A percentile compares a stretch with the other conserved stretches of the same genome.
phyloP scores from a whole-genome alignment of 2,329 filamentous ascomycete genomes.

The Gaeumannomyces sp. region DNA sequence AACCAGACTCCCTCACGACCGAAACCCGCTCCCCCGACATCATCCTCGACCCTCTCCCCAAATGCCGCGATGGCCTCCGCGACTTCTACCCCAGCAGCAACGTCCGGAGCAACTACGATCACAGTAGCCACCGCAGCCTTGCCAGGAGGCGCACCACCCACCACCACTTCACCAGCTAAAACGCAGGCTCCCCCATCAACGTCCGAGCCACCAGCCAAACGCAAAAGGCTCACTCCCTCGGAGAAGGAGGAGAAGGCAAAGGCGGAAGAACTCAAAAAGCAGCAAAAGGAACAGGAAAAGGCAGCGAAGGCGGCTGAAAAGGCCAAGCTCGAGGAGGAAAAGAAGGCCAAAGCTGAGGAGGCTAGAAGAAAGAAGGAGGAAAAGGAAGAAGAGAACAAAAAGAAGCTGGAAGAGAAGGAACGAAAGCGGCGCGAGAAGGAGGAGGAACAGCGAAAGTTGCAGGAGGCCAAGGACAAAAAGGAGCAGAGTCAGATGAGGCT shows the following conservation, averaged over 20 bases:
- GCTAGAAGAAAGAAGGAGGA: constrained; percentile 32
- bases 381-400: constrained; percentile 34
- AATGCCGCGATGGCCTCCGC: too few relatives aligned
- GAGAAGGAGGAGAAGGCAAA: constrained; percentile 31
- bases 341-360: constrained; percentile 27
- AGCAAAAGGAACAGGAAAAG: constrained; percentile 25
- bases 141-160: neutral
- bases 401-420: constrained; percentile 30
- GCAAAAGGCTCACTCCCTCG: constrained; percentile 36
- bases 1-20: constrained; percentile 23
- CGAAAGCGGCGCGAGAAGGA: constrained; percentile 46
- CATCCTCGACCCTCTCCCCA: neutral
- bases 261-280: constrained; percentile 17
- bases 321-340: constrained; percentile 31
- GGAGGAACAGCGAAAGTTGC: constrained; percentile 38
- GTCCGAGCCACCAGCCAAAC: constrained; percentile 33
- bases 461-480: constrained; percentile 43
- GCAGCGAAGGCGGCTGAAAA: constrained; percentile 32
- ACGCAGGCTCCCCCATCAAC: neutral
- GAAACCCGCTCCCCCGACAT: constrained; percentile 11
- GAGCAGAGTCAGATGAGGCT: constrained; percentile 42
- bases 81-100: too few relatives aligned
- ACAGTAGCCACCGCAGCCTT: neutral
- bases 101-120: constrained; percentile 9
- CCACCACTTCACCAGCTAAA: neutral